Conservation (phyloP, 2,329 filamentous ascomycete genomes). For the Monilinia laxa region DNA sequence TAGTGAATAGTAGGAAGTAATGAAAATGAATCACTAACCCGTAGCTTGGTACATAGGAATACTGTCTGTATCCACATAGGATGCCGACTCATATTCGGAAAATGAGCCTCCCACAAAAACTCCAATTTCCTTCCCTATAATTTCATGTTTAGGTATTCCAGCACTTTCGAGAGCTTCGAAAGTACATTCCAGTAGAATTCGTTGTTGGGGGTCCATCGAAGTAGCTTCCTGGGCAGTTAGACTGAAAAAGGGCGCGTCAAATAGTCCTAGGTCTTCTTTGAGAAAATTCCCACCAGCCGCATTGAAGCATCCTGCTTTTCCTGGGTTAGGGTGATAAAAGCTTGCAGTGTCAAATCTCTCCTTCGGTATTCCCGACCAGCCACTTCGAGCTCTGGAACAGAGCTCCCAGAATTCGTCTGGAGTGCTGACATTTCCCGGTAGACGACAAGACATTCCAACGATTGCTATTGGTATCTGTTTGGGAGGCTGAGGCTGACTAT, state of each 20-base stretch:
- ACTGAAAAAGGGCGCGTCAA: constrained; percentile 21
- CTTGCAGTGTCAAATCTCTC: constrained; percentile 20
- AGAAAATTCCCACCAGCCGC: constrained; percentile 18
- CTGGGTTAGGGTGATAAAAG: constrained; percentile 23
- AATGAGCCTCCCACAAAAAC: constrained; percentile 30
- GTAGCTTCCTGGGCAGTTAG: constrained; percentile 32
- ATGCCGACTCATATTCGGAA: constrained; percentile 22
- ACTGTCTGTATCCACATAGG: constrained; percentile 47
- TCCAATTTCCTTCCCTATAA: constrained; percentile 30
- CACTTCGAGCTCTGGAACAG: constrained; percentile 57
- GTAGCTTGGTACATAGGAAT: constrained; percentile 53
- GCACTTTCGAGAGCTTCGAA: constrained; percentile 38
- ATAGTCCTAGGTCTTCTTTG: constrained; percentile 21
- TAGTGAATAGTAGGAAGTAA: neutral
- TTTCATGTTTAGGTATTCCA: constrained; percentile 27
- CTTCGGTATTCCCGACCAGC: constrained; percentile 24
- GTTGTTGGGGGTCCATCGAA: constrained; percentile 39
- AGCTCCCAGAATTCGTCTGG: constrained; percentile 71
- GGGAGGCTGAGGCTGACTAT: constrained; percentile 18
- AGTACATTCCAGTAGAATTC: constrained; percentile 35
- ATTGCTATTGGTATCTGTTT: constrained; percentile 46
- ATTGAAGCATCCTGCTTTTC: constrained; percentile 22
- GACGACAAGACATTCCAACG: constrained; percentile 52
- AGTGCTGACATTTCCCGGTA: constrained; percentile 48
- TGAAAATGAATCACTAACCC: constrained; percentile 36